Evolutionary conservation across 345 rosid genomes (phyloP), one percentile per base, ranked within the genome.

Genomic region (Eucalyptus paniculata): DNA sequence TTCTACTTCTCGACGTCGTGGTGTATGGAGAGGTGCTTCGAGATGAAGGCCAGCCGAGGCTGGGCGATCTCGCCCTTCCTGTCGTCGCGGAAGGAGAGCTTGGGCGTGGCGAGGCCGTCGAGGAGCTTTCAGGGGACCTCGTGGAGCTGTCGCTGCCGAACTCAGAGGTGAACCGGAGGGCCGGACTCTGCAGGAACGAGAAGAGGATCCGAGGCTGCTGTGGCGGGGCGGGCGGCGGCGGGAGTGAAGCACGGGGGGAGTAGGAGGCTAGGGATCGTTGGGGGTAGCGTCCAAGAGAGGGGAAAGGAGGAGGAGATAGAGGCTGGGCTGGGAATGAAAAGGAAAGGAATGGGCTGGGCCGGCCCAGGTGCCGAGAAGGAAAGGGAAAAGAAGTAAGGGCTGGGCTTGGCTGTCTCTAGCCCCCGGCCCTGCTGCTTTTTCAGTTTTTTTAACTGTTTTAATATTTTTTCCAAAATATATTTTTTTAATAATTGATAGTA

Each of bases 81-180:
- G 91, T 94, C 92, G 91, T 95, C 96, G 90, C 92, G 91, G 91
- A 97, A 96, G 40, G 96, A 92, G 32, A 98, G 88, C 85, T 95
- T 96, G 90, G 91, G 94, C 92, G 91, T 97, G 45, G 96, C 99
- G 62, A 98, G 93, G 90, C 93, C 92, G 88, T 95, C 98, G 72
- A 97, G 94, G 51, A 98, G 91, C 95, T 93, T 97, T 56, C 96
- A 94, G 45, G 99, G 96, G 4, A 96, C 91, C 92, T 93, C 95
- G 92, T 97, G 97, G 88, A 94, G 93, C 92, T 92, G 16, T 97
- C 96, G 87, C 99, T 96, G 95, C 94, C 98, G 89, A 92, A 96
- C 92, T 95, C 99, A 9, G 97, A 93, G 88, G 98, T 96, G n/a
- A 96, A 94, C 8, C 98, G 93, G 87, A 97, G 87, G 12, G 92